Base-by-base conservation (phyloP, 352 stramenopile genomes). In the Stramenopiles sp. region DNA sequence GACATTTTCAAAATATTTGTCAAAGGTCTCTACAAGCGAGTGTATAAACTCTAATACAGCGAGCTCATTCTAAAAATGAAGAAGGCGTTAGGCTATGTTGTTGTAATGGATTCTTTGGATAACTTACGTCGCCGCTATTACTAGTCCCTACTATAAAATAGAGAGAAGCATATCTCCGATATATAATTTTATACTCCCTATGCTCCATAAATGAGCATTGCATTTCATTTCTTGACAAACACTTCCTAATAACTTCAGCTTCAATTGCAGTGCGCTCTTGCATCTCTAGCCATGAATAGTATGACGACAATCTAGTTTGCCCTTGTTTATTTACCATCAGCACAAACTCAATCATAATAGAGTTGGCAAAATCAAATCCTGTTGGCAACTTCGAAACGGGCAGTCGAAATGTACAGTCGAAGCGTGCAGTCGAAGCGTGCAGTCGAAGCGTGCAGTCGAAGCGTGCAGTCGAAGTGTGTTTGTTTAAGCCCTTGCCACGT, bases 141-240 rank as follows among this genome's bases (percentile, higher is more conserved):
- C 98, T 96, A 36, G 97, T 90, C 53, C 95, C 96, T 3, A 99
- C 94, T 81, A 99, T 99, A 85, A 99, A 99, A 83, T 98, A 99
- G 2, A 99, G 84, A 76, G 92, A 98, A 49, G 96, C 96, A 82
- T 99, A 99, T 84, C 95, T 84, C 79, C 94, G 84, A 84, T 98
- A 98, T 71, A 96, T 94, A 71, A 96, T 89, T 82, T 99, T 99
- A 84, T 98, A 99, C 49, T 94, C 94, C 30, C 95, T 90, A 84
- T 98, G 98, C 83, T 99, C 95, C 68, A 99, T 87, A 81, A 99
- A 99, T 53, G 92, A 98, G 82, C 95, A 99, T 84, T 99, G 81
- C 25, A 85, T 92, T 86, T 99, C 94, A 49, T 93, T 97, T 71
- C 95, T 88, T n/a, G 88, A 90, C 73, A 99, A 85, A 81, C 94